Evolutionary conservation across 2,329 filamentous ascomycete species (phyloP), one percentile per base, ranked within the genome.

Genomic region (Fusarium abutilonis): DNA sequence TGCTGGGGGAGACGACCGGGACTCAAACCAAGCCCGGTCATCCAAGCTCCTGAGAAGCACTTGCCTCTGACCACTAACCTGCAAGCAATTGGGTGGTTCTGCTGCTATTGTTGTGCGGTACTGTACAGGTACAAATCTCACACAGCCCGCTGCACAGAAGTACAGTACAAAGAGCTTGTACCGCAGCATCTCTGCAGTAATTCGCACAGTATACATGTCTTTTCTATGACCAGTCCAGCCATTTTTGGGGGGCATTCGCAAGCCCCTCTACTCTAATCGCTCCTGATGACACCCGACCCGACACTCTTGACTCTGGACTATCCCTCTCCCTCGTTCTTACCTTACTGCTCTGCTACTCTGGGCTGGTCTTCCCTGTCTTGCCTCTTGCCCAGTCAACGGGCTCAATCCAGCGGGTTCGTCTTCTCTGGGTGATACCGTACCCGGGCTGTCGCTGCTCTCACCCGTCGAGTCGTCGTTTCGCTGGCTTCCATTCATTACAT

Each of bases 111-210:
- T 66, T 71, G 65, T 59, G 67, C 55, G 73, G 74, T 77, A 77
- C 76, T 77, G 76, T 78, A 75, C 63, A 69, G 74, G 71, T 76
- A 78, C 76, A 68, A 66, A 62, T 43, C 52, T 48, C 61, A 63
- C 66, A 64, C 68, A 69, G 68, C 64, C 68, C 69, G 66, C 68
- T 70, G 66, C 71, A 63, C 69, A 67, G 64, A 77, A 58, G 72
- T 74, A 76, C 69, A 74, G 74, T 76, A 74, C 75, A 71, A 71
- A 45, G 51, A 49, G 41, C 62, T 68, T 74, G 75, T 76, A 77
- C 69, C 60, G 61, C 58, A 34, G 47, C 55, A 34, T 44, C 17
- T 34, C 7, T 13, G 9, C 4, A 13, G 4, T 0, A 49, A 48
- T 60, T 54, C 73, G 72, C 75, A 78, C 76, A 64, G 76, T 77